These are phyloP conservation scores for Peronospora destructor DNA, from an alignment of 352 stramenopile species.

Conservation along the genomic window DNA sequence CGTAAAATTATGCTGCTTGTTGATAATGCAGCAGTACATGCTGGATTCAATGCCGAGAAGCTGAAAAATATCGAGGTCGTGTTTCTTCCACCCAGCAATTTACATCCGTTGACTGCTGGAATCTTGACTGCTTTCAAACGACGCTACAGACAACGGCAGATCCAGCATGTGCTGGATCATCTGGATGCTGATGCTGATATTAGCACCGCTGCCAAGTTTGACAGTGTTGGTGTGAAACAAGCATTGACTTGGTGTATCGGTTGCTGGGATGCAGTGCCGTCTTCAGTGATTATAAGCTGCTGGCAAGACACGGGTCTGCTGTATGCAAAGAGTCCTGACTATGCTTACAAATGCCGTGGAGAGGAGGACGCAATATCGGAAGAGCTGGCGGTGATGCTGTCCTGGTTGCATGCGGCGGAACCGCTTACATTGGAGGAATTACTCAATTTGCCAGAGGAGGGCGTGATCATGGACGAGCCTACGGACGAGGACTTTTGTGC, in stretches of 20 bases:
- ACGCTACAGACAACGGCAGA: conserved; percentile 26
- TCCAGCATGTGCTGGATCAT: conserved; percentile 23
- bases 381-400: conserved; percentile 22
- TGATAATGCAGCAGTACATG: conserved; percentile 25
- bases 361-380: conserved; percentile 19
- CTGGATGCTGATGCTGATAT: conserved; percentile 19
- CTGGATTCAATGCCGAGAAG: conserved; percentile 11
- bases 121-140: conserved; percentile 24
- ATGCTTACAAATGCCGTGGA: background rate
- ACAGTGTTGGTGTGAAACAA: conserved; percentile 20
- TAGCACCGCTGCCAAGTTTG: conserved; percentile 13
- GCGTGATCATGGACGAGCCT: conserved; percentile 23
- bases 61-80: conserved; percentile 25
- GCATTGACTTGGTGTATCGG: conserved; percentile 24
- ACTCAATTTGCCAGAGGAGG: conserved; percentile 24
- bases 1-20: conserved; percentile 26
- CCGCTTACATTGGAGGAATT: conserved; percentile 23
- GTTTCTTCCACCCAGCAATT: conserved; percentile 13
- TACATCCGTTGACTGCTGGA: conserved; percentile 24
- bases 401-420: conserved; percentile 14
- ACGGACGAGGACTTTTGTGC: conserved; percentile 27
- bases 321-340: background rate
- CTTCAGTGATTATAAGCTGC: conserved; percentile 9
- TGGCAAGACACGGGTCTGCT: conserved; percentile 22
- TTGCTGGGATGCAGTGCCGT: conserved; percentile 19